phyloP scores from a whole-genome alignment of 257 asterid species.

The Leonotis leonurus region DNA sequence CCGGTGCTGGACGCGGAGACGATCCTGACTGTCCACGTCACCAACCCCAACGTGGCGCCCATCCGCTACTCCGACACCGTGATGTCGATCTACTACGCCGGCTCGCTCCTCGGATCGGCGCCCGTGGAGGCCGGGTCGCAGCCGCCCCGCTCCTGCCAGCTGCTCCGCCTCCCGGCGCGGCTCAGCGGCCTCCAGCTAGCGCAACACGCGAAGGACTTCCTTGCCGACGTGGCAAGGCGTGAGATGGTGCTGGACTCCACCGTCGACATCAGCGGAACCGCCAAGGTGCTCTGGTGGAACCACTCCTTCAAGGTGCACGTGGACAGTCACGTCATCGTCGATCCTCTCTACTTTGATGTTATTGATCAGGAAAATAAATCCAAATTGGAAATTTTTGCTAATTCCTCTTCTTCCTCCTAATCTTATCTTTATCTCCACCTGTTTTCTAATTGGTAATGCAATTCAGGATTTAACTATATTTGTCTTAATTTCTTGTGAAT shows the following conservation, averaged over 20 bases:
- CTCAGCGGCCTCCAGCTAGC: conserved; percentile 75
- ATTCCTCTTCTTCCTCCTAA: background rate
- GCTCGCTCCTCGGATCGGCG: conserved; percentile 79
- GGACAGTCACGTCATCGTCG: conserved; percentile 91
- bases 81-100: conserved; percentile 75
- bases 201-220: conserved; percentile 53
- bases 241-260: conserved; percentile 85
- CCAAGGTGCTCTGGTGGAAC: conserved; percentile 87
- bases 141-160: conserved; percentile 79
- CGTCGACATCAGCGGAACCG: conserved; percentile 72
- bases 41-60: conserved; percentile 79
- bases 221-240: conserved; percentile 62
- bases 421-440: too few relatives aligned
- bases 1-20: conserved; percentile 74
- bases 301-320: conserved; percentile 78
- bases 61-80: conserved; percentile 61
- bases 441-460: too few relatives aligned
- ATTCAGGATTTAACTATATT: too few relatives aligned
- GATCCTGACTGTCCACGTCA: conserved; percentile 82
- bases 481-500: too few relatives aligned
- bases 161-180: conserved; percentile 80
- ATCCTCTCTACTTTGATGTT: conserved; percentile 77
- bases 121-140: conserved; percentile 72
- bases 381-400: conserved; percentile 40
- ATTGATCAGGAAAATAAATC: conserved; percentile 77